A percentile compares a stretch with the other conserved stretches of the same genome.
Evolutionary conservation across 441 rosid species (phyloP).

Genomic region (Raphanus hybrid): DNA sequence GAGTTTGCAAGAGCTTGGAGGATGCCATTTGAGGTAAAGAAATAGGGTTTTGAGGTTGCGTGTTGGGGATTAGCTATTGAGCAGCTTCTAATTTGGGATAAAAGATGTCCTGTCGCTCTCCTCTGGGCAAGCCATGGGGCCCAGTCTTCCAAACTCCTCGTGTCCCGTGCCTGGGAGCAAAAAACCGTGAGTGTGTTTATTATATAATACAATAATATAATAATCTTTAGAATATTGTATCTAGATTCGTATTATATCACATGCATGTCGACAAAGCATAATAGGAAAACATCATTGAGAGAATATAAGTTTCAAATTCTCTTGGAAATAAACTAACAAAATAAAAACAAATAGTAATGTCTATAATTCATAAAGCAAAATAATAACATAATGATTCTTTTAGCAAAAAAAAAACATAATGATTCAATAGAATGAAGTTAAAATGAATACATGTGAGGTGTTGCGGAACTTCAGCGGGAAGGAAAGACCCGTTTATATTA

Average conservation of each 20-base stretch:
- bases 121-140: too few species aligned
- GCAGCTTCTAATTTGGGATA: too few species aligned
- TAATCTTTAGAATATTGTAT: too few species aligned
- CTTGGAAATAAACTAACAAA: not conserved
- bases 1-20: too few species aligned
- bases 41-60: too few species aligned
- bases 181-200: too few species aligned
- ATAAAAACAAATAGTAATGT: not conserved
- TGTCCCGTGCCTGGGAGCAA: too few species aligned
- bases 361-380: not conserved
- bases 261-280: not conserved
- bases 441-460: slow-evolving; percentile 38
- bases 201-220: too few species aligned
- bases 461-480: slow-evolving; percentile 30
- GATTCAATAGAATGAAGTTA: slow-evolving; percentile 13
- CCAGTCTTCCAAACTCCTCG: too few species aligned
- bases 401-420: not conserved
- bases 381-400: not conserved
- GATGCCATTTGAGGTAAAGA: too few species aligned
- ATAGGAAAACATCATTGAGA: not conserved
- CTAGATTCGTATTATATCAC: not conserved
- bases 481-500: slow-evolving; percentile 13
- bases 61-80: too few species aligned
- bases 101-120: too few species aligned
- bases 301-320: slow-evolving; percentile 1